A percentile compares a stretch with the other conserved stretches of the same genome.
These are phyloP conservation scores for Carex scoparia DNA, from an alignment of 176 grass and related monocot genomes.

Conservation along the genomic window DNA sequence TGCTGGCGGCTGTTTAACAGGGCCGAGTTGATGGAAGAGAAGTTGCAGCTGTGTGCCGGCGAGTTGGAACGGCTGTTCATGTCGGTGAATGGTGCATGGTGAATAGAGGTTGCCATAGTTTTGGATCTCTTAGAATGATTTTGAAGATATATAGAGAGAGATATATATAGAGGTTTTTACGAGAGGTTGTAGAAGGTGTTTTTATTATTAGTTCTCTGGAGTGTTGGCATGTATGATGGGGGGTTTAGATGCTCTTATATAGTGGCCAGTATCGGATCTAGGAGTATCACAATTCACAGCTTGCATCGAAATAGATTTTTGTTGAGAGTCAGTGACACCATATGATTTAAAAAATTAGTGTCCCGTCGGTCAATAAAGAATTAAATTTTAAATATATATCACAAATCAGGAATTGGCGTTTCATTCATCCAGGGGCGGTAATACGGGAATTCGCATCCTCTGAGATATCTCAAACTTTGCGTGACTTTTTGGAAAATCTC, in stretches of 20 bases:
- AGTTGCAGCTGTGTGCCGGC: slow-evolving; percentile 38
- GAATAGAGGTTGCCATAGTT: slow-evolving; percentile 53
- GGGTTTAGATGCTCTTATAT: not conserved
- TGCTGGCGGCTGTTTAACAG: not conserved
- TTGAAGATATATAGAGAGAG: not conserved
- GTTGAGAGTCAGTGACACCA: slow-evolving; percentile 2
- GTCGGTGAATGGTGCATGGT: slow-evolving; percentile 25
- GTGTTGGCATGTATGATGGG: not conserved
- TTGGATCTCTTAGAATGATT: not conserved
- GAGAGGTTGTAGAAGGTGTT: not conserved
- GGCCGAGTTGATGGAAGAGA: slow-evolving; percentile 16
- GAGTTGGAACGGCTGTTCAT: slow-evolving; percentile 30
- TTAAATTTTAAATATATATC: not conserved
- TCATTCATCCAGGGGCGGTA: slow-evolving; percentile 12
- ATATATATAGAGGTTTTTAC: not conserved
- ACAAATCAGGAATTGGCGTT: slow-evolving; percentile 1
- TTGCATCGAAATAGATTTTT: slow-evolving; percentile 7
- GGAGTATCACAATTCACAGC: not conserved
- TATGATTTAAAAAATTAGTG: not conserved
- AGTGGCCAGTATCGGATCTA: not conserved
- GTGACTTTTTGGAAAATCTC: too few species aligned
- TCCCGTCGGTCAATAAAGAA: not conserved
- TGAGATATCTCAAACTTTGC: too few species aligned
- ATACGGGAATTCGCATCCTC: too few species aligned
- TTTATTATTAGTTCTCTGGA: not conserved